Percentiles rank a stretch among this genome's conserved stretches.
These are phyloP conservation scores for Penicillium fimorum DNA, from an alignment of 495 filamentous ascomycete species.

Conservation along the genomic window DNA sequence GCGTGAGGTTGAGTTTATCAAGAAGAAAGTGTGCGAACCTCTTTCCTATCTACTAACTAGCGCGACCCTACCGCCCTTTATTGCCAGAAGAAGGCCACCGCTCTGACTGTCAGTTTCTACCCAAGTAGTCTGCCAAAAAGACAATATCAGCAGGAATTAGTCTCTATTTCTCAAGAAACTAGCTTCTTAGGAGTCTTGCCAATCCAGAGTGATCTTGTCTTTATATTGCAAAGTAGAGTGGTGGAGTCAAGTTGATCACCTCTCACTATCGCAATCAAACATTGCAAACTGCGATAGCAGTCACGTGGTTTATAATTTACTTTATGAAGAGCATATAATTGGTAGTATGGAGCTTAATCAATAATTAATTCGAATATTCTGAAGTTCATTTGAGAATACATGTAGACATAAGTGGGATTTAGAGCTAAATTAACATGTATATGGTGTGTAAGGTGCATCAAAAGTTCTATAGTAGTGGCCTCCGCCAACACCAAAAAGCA, in stretches of 20 bases:
- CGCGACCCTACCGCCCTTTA: background rate
- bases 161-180: background rate
- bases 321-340: background rate
- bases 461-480: slow-evolving; percentile 8
- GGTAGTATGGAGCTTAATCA: background rate
- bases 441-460: background rate
- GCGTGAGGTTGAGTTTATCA: background rate
- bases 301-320: slow-evolving; percentile 16
- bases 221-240: background rate
- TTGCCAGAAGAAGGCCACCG: background rate
- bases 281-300: slow-evolving; percentile 28
- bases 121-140: background rate
- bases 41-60: slow-evolving; percentile 2
- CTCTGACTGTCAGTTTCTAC: background rate
- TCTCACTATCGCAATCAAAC: slow-evolving; percentile 17
- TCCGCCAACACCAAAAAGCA: slow-evolving; percentile 20
- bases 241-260: background rate
- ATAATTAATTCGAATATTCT: background rate
- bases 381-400: background rate
- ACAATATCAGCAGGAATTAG: background rate
- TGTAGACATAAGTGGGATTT: background rate
- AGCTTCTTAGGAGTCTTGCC: background rate
- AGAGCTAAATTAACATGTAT: background rate
- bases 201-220: background rate
- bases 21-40: background rate